Base-by-base conservation (phyloP, 2,329 filamentous ascomycete genomes). In the Ceratocystis diversiconidia region DNA sequence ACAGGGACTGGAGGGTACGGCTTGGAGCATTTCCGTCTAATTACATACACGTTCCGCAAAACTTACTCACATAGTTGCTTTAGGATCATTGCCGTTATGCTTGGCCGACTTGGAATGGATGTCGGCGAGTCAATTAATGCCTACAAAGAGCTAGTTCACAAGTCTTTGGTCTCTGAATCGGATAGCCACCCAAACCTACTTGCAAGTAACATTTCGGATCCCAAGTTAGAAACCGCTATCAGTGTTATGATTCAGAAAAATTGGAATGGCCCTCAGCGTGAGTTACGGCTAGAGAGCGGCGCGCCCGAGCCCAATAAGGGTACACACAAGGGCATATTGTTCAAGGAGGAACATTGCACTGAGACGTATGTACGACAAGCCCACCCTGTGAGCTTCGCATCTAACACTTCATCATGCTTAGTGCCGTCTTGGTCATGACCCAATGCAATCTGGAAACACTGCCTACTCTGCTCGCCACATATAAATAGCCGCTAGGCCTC, bases 401-500 rank as follows among this genome's bases (percentile, higher is more conserved):
- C n/a, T 52, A 28, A 52, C 4, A 52, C 22, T 22, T 52, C 12
- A 10, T 36, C 7, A 12, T 52, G 10, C 7, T 5, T 5, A 52
- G 19, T 28, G 48, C 3, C 22, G 48, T 52, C n/a, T 6, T 52
- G 48, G 48, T 3, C 22, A 52, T 25, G 10, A 15, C 22, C 22
- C 28, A 19, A 12, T 7, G 22, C 48, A 52, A 52, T 22, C 2
- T 52, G 6, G 48, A 52, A 22, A 74, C 2, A 66, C 36, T 36
- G 0, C 65, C 65, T 0, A 71, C 68, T 0, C 67, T 73, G 1
- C 70, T 74, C 57, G 70, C 57, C 44, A 73, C 71, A 1, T 73
- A 72, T 57, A 70, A 71, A 52, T 69, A 57, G n/a, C 67, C 69
- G 3, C 32, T 62, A 8, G 62, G 22, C 41, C 68, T 71, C 36